Evolutionary conservation across 2,329 filamentous ascomycete species (phyloP).

Genomic region (Hypoxylon sp.): DNA sequence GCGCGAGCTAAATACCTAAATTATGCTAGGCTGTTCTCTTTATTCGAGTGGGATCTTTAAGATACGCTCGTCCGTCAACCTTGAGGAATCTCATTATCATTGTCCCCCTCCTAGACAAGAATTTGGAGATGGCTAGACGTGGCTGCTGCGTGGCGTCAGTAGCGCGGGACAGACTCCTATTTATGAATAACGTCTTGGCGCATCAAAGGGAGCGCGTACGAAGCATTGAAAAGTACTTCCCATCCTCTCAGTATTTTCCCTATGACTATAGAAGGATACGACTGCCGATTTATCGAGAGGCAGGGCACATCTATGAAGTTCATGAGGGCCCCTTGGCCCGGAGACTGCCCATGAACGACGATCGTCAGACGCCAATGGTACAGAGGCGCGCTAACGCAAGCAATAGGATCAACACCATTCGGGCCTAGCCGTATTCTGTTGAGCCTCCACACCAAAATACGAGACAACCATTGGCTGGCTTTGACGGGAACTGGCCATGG

Average conservation of each 20-base stretch:
- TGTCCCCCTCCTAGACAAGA: constrained; percentile 11
- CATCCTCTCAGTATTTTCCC: constrained; percentile 12
- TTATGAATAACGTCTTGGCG: constrained; percentile 22
- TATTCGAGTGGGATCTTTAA: constrained; percentile 9
- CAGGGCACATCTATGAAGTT: constrained; percentile 4
- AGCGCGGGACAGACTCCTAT: constrained; percentile 28
- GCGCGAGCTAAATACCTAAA: constrained; percentile 29
- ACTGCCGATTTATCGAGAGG: constrained; percentile 11
- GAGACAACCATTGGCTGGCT: constrained; percentile 26
- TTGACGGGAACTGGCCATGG: constrained; percentile 15
- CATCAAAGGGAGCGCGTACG: background rate
- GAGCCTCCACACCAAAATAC: constrained; percentile 38
- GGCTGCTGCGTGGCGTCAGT: constrained; percentile 34
- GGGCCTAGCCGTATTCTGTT: constrained; percentile 38
- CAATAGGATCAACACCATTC: constrained; percentile 35
- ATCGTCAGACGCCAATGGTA: constrained; percentile 33
- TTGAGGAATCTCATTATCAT: constrained; percentile 19
- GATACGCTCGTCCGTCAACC: constrained; percentile 5
- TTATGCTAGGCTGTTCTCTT: constrained; percentile 22
- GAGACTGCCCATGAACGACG: constrained; percentile 20
- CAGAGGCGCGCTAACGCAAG: constrained; percentile 39
- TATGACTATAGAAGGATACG: constrained; percentile 5
- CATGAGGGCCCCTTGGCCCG: constrained; percentile 29
- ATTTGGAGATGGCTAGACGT: constrained; percentile 20
- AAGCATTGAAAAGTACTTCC: background rate